Percentiles rank a stretch among this genome's conserved stretches.
Conservation (phyloP, 2,329 filamentous ascomycete genomes). For the Dactylella cylindrospora region DNA sequence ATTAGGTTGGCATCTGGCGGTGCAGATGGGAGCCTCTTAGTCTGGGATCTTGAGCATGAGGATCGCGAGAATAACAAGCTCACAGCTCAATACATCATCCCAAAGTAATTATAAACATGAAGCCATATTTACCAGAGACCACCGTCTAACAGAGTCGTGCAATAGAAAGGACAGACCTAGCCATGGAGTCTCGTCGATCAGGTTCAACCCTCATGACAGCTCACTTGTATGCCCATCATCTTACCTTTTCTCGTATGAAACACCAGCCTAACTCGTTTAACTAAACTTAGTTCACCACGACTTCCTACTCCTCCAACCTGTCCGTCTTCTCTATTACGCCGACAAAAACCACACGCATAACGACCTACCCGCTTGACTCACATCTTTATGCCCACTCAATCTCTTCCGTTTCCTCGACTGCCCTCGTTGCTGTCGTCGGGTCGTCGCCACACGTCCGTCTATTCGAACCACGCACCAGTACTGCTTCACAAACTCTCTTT, state of each 20-base stretch:
- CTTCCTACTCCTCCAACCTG: constrained; percentile 33
- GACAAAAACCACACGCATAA: not conserved
- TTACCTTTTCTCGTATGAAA: too few species aligned
- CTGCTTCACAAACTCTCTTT: constrained; percentile 70
- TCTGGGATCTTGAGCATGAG: constrained; percentile 36
- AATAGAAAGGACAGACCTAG: constrained; percentile 18
- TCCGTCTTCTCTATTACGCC: constrained; percentile 26
- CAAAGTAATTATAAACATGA: too few species aligned
- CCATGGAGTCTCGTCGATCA: constrained; percentile 33
- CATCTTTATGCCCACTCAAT: constrained; percentile 37
- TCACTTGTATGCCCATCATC: constrained; percentile 21
- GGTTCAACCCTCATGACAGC: constrained; percentile 34
- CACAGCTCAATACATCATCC: constrained; percentile 1
- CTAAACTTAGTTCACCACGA: constrained; percentile 30
- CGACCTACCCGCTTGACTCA: constrained; percentile 32
- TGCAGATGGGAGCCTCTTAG: constrained; percentile 29
- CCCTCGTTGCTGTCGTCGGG: constrained; percentile 84
- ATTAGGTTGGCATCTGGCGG: constrained; percentile 37
- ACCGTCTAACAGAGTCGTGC: not conserved
- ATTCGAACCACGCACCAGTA: constrained; percentile 80
- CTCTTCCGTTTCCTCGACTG: constrained; percentile 47
- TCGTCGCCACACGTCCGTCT: constrained; percentile 81
- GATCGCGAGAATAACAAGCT: constrained; percentile 1
- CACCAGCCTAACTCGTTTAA: not conserved
- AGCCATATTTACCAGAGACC: too few species aligned